Evolutionary conservation across 108 stramenopile genomes (phyloP), one percentile per base, ranked within the genome.

Genomic region (Cyclotella sp.): DNA sequence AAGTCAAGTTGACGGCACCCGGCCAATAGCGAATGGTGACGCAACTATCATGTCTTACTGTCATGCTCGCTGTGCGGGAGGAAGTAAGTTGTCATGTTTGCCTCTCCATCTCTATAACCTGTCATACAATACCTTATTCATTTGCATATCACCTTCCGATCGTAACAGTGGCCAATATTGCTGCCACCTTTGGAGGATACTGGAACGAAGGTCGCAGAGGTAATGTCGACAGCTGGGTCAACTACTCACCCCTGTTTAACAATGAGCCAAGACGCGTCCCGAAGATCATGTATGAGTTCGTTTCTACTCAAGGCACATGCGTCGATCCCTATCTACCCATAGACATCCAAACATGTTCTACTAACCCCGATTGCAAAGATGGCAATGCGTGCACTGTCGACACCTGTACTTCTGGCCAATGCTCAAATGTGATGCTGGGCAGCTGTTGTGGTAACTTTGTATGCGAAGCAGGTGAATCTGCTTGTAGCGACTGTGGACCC

Each of bases 361-460:
- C 18, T 1, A 24, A 72, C 28, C 12, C 26, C 8, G 71, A 75
- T 28, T 75, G 74, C 24, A 9, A 41, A 15, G 74, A 75, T 54
- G 65, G 74, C 5, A 75, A 75, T 52, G 55, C 64, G 16, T 75
- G 74, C 67, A 54, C 74, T 0, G 28, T 67, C 9, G 74, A 75
- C 29, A 54, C 63, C 9, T 75, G 74, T 26, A 53, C 2, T 44
- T 7, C 46, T 27, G 30, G 22, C 3, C 52, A 42, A 55, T 74
- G 73, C 54, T 19, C 28, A 14, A 64, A 74, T 58, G 41, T n/a
- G 8, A 45, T 75, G 30, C 22, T 26, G 21, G 13, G 4, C 44
- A 55, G 18, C 13, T 74, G 73, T 19, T 74, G 73, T 26, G 73
- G 73, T 16, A 74, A 74, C 26, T 40, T 39, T 3, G 26, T 74